phyloP scores from a whole-genome alignment of 2,329 filamentous ascomycete species.

The Fusarium succisae region DNA sequence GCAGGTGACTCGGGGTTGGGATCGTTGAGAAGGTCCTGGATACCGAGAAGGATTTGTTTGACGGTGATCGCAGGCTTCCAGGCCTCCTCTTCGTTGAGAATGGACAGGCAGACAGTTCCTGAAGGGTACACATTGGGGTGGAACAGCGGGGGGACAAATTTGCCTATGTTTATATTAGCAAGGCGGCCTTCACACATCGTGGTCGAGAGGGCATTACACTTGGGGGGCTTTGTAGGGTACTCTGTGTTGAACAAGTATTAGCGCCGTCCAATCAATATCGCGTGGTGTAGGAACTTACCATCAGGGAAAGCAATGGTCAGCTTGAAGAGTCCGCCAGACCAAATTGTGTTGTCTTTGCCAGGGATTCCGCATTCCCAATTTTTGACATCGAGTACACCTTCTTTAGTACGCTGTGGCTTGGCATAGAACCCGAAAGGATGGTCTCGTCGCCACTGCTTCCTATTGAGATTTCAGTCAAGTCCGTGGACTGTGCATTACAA shows the following conservation, averaged over 20 bases:
- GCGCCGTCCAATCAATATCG: conserved; percentile 1
- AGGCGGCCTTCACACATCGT: neutral
- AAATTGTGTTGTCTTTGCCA: conserved; percentile 95
- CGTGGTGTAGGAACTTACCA: conserved; percentile 63
- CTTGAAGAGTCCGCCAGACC: conserved; percentile 98
- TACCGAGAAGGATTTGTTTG: conserved; percentile 95
- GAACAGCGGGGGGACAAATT: conserved; percentile 95
- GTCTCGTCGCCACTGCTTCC: conserved; percentile 96
- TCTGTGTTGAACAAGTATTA: conserved; percentile 62
- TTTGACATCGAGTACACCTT: conserved; percentile 90
- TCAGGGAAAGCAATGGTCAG: conserved; percentile 92
- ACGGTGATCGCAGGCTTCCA: conserved; percentile 99
- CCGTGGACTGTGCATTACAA: neutral
- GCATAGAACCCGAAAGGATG: conserved; percentile 99
- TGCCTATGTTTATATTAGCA: conserved; percentile 67
- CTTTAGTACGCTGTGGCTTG: conserved; percentile 80
- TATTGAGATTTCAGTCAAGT: conserved; percentile 51
- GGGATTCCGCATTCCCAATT: conserved; percentile 97
- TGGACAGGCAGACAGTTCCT: conserved; percentile 95
- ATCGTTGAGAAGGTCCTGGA: conserved; percentile 94
- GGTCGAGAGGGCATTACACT: conserved; percentile 72
- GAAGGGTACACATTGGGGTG: conserved; percentile 99
- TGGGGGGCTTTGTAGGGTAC: conserved; percentile 98
- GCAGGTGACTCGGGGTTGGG: conserved; percentile 97
- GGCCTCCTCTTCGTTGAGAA: conserved; percentile 96